Percentiles rank a stretch among this genome's conserved stretches.
phyloP scores from a whole-genome alignment of 176 grass and related monocot species.

The Avena insularis region DNA sequence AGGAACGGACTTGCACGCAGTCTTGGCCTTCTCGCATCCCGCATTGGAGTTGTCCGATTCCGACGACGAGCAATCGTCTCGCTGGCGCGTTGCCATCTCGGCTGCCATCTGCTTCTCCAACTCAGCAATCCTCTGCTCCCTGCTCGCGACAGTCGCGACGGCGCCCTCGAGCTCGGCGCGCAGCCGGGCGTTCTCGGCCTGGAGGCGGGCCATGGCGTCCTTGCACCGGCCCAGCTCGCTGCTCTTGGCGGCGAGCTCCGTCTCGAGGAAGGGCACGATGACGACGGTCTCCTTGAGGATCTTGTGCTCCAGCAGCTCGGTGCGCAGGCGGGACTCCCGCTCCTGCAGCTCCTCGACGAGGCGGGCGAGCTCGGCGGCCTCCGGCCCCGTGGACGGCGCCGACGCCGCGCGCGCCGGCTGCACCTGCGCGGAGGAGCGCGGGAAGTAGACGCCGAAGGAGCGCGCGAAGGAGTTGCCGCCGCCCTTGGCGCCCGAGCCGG shows the following conservation, averaged over 20 bases:
- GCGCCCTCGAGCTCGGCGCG: slow-evolving; percentile 57
- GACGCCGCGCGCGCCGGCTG: slow-evolving; percentile 66
- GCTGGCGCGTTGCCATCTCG: slow-evolving; percentile 43
- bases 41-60: slow-evolving; percentile 37
- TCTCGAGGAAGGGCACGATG: slow-evolving; percentile 89
- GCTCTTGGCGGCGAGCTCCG: slow-evolving; percentile 59
- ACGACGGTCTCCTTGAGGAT: slow-evolving; percentile 90
- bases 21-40: background rate
- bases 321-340: slow-evolving; percentile 85
- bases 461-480: slow-evolving; percentile 55
- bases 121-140: slow-evolving; percentile 52
- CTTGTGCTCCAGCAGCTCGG: slow-evolving; percentile 93
- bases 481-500: slow-evolving; percentile 49
- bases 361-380: slow-evolving; percentile 63
- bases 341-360: slow-evolving; percentile 90
- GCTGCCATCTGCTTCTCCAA: slow-evolving; percentile 58
- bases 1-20: background rate
- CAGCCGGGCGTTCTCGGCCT: slow-evolving; percentile 73
- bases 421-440: slow-evolving; percentile 81
- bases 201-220: slow-evolving; percentile 49
- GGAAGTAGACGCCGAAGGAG: slow-evolving; percentile 85
- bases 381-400: slow-evolving; percentile 24
- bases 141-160: background rate
- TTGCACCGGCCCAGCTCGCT: slow-evolving; percentile 64
- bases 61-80: slow-evolving; percentile 68